Evolutionary conservation across 805 yeast genomes (phyloP).

Genomic region (Candida tammaniensis): DNA sequence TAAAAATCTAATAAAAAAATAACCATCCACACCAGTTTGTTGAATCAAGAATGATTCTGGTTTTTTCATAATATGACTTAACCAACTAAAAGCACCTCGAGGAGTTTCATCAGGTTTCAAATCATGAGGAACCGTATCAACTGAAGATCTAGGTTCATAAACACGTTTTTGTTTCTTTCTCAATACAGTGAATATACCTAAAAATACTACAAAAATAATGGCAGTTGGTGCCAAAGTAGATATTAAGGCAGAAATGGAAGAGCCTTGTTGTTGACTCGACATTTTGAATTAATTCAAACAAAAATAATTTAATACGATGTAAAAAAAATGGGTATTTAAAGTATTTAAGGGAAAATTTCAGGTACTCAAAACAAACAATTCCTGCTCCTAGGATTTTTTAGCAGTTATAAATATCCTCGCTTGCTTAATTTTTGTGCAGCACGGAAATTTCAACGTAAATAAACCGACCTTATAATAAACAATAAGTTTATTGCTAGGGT

Average conservation of each 20-base stretch:
- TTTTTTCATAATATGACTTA: conserved; percentile 45
- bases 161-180: conserved; percentile 47
- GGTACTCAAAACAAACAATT: too few relatives aligned
- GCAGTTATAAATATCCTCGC: too few relatives aligned
- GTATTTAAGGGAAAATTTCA: too few relatives aligned
- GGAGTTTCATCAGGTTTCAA: conserved; percentile 44
- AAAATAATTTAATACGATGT: too few relatives aligned
- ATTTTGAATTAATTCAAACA: conserved; percentile 1
- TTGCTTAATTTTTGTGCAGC: too few relatives aligned
- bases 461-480: too few relatives aligned
- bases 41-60: conserved; percentile 66
- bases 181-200: conserved; percentile 35
- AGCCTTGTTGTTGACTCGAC: conserved; percentile 6
- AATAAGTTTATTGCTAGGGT: too few relatives aligned
- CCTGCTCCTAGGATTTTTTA: too few relatives aligned
- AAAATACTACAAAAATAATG: conserved; percentile 39
- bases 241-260: conserved; percentile 46
- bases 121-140: conserved; percentile 45
- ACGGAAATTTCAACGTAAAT: too few relatives aligned
- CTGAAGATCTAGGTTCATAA: conserved; percentile 50
- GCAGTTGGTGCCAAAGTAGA: conserved; percentile 46
- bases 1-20: conserved; percentile 66
- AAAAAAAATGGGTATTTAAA: too few relatives aligned
- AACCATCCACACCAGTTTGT: conserved; percentile 74
- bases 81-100: conserved; percentile 53